Evolutionary conservation across 2,329 filamentous ascomycete species (phyloP), one percentile per base, ranked within the genome.

Genomic region (Davidsoniella virescens): DNA sequence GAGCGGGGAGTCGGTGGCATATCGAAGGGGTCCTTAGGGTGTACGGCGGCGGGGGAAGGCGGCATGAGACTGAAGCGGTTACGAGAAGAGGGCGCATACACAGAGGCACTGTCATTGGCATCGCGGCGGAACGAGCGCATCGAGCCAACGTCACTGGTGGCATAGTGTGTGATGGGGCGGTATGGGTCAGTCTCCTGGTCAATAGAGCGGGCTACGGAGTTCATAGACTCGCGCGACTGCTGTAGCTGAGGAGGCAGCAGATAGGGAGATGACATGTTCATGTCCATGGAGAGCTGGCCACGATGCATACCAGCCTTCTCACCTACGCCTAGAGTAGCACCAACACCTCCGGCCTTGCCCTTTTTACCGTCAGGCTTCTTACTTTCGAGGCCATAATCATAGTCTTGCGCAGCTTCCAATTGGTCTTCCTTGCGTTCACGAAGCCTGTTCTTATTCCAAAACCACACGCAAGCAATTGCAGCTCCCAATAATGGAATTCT

Each of bases 241-340:
- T 92, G 79, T 17, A 90, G 61, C 50, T 78, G 80, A 1, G 85
- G 84, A 4, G 92, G 88, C n/a, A 96, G 72, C n/a, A 98, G 75
- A 62, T 96, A 98, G 2, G 92, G 92, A 58, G 81, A 92, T 33
- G 76, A 78, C 44, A 88, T 71, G 60, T 83, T 78, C 73, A 88
- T 76, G 57, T 79, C 75, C 74, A 90, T 77, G 33, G 80, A 84
- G 46, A 82, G 64, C 57, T 82, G 78, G 37, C 70, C 67, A 44
- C 67, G 65, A 47, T 64, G 63, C 56, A 67, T 65, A 36, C 59
- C 55, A 18, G 66, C 63, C 62, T 79, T 79, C 60, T 85, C 72
- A 23, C 69, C 72, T 43, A 71, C 78, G 69, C 64, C 79, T 40
- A 66, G 63, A 20, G 63, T 54, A 17, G 61, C 43, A 4, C n/a